These are phyloP conservation scores for Macrolepiota fuliginosa DNA, from an alignment of 768 basidiomycete genomes.

Conservation along the genomic window DNA sequence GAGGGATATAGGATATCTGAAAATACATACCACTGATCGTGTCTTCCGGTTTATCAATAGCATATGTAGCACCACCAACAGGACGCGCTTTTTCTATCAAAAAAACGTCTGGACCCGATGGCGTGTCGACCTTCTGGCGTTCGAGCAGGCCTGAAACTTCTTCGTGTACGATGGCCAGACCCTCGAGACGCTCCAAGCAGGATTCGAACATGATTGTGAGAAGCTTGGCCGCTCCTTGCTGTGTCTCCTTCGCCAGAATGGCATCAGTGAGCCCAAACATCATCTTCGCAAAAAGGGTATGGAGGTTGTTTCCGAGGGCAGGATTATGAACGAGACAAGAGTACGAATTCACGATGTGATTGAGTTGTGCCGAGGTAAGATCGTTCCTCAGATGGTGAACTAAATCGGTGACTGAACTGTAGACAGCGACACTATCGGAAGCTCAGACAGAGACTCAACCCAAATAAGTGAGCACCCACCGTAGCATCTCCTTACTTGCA, in stretches of 20 bases:
- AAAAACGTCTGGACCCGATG: constrained; percentile 45
- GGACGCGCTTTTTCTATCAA: constrained; percentile 86
- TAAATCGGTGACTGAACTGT: constrained; percentile 88
- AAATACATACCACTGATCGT: constrained; percentile 65
- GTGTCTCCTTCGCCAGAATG: constrained; percentile 72
- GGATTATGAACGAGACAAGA: constrained; percentile 89
- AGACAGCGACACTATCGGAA: constrained; percentile 65
- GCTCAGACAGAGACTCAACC: constrained; percentile 12
- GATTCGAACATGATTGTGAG: constrained; percentile 77
- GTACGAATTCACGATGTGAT: constrained; percentile 78
- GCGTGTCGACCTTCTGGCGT: constrained; percentile 41
- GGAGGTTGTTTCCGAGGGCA: constrained; percentile 73
- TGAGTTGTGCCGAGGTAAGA: constrained; percentile 71
- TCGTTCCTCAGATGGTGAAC: constrained; percentile 89
- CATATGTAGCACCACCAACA: constrained; percentile 72
- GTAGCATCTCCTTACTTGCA: constrained; percentile 80
- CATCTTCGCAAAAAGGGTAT: constrained; percentile 90
- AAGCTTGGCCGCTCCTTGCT: constrained; percentile 65
- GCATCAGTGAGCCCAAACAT: constrained; percentile 87
- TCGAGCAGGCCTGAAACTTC: constrained; percentile 50
- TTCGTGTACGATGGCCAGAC: constrained; percentile 63
- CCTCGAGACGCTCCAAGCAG: constrained; percentile 81
- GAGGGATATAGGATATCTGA: constrained; percentile 3
- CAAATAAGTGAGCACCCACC: constrained; percentile 40
- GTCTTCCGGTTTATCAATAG: constrained; percentile 80